Evolutionary conservation across 352 stramenopile genomes (phyloP).

Genomic region (Phytophthora sp.): DNA sequence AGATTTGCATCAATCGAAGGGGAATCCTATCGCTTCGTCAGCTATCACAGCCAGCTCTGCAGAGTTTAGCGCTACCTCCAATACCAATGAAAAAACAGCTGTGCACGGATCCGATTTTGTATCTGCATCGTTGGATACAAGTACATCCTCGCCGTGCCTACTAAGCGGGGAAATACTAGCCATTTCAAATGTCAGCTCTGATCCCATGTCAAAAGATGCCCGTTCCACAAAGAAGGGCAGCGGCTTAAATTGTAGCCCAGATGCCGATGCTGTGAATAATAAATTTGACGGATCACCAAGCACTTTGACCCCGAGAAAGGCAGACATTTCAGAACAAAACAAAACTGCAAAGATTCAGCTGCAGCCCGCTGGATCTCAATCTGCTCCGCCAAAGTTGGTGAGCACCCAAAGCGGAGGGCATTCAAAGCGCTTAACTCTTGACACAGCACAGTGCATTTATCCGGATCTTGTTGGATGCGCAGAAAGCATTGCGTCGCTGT

Average conservation of each 20-base stretch:
- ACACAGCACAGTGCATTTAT: slow-evolving; percentile 39
- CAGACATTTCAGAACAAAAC: background rate
- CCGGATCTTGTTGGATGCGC: slow-evolving; percentile 50
- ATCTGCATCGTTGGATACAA: slow-evolving; percentile 15
- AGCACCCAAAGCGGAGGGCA: background rate
- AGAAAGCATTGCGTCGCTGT: slow-evolving; percentile 55
- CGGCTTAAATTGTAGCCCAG: no score
- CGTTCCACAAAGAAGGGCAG: no score
- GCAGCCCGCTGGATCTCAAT: slow-evolving; percentile 13
- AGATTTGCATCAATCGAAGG: slow-evolving; percentile 23
- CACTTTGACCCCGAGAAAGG: background rate
- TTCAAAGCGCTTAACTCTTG: slow-evolving; percentile 7
- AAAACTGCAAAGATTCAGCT: background rate
- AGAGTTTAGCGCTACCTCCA: slow-evolving; percentile 6
- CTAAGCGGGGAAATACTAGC: slow-evolving; percentile 17
- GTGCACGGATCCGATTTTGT: slow-evolving; percentile 17
- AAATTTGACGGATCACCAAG: no score
- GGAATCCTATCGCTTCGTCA: background rate
- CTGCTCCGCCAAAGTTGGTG: slow-evolving; percentile 13
- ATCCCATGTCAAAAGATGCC: no score
- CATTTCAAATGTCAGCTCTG: slow-evolving; percentile 1
- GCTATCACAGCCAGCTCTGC: slow-evolving; percentile 6
- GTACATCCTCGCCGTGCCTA: slow-evolving; percentile 21
- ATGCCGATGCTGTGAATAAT: no score
- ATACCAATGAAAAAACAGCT: slow-evolving; percentile 6